Base-by-base conservation (phyloP, 163 green algal species). In the Scenedesmus sp. region DNA sequence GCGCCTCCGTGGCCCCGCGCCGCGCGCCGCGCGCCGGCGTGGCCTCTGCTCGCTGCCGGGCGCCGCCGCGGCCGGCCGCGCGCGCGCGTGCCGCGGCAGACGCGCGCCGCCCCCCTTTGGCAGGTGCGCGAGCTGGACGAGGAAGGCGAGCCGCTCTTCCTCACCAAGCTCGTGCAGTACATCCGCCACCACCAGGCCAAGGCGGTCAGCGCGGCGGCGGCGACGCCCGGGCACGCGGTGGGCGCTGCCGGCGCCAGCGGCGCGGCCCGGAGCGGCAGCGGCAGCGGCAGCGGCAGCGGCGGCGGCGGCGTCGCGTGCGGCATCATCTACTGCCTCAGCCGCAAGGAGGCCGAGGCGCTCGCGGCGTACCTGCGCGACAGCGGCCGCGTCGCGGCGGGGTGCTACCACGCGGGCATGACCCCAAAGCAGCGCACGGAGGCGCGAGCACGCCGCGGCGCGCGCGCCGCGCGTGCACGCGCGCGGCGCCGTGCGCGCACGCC, bases 361-460 rank as follows among this genome's bases (percentile, higher is more conserved):
- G 87, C 91, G 0, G 29, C 26, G 20, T 79, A 34, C 29, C n/a
- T 81, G 60, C 48, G 81, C 39, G 60, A 93, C 47, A 31, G 77
- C 24, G 82, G 83, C 2, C 85, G 80, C 28, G 80, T 96, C 28
- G 63, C 45, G 0, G 88, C 87, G 5, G 70, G 62, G 14, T 80
- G 94, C 82, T 99, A 99, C 84, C 95, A 99, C 78, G 95, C 95
- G 15, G 91, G 94, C 51, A 93, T 98, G 90, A 92, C 86, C 0
- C 82, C 88, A 17, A 90, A 91, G 69, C 78, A 96, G 79, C 90
- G 95, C 24, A 91, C 89, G 65, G 56, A 87, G 60, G 83, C 85
- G 44, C 10, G 63, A 18, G n/a, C 2, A 10, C 10, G 39, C 7
- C 39, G 39, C 39, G 39, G 39, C 10, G 39, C 39, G 39, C 39